Percentiles rank a stretch among this genome's conserved stretches.
phyloP scores from a whole-genome alignment of 768 basidiomycete genomes.

The Pleurotus ostreatus region DNA sequence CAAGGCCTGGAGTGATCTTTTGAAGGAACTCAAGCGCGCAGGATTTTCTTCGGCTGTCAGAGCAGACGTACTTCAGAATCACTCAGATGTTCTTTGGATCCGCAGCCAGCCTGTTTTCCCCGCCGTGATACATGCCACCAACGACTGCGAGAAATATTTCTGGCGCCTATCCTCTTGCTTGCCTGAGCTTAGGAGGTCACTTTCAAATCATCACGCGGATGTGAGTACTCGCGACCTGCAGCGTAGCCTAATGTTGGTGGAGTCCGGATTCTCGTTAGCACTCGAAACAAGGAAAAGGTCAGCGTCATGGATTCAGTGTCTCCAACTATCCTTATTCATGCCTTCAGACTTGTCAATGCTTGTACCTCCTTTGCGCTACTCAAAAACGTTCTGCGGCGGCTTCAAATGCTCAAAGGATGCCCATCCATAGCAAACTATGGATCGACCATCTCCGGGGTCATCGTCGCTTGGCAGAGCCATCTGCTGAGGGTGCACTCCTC shows the following conservation, averaged over 20 bases:
- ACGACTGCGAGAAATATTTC: conserved; percentile 62
- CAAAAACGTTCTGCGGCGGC: conserved; percentile 20
- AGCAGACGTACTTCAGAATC: conserved; percentile 58
- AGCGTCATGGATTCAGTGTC: neutral
- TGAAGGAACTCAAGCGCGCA: conserved; percentile 80
- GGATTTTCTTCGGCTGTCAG: conserved; percentile 75
- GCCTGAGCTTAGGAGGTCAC: conserved; percentile 56
- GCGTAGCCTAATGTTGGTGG: conserved; percentile 71
- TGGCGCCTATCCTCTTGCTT: conserved; percentile 59
- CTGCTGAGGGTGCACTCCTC: conserved; percentile 29
- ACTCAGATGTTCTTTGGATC: conserved; percentile 57
- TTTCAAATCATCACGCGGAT: conserved; percentile 75
- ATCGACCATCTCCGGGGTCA: neutral
- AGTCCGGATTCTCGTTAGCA: conserved; percentile 72
- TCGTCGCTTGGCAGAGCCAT: conserved; percentile 14
- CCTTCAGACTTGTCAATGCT: conserved; percentile 6
- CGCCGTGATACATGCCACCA: conserved; percentile 16
- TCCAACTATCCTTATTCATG: neutral
- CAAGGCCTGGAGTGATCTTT: conserved; percentile 85
- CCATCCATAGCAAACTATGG: conserved; percentile 19
- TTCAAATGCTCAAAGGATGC: conserved; percentile 20
- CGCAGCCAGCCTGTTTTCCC: conserved; percentile 53
- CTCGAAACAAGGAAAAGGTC: conserved; percentile 43
- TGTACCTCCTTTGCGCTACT: conserved; percentile 21
- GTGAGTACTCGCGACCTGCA: conserved; percentile 84